Percentiles rank a stretch among this genome's conserved stretches.
Evolutionary conservation across 164 flowering plant species (phyloP).

Genomic region (Vitis rupestris): DNA sequence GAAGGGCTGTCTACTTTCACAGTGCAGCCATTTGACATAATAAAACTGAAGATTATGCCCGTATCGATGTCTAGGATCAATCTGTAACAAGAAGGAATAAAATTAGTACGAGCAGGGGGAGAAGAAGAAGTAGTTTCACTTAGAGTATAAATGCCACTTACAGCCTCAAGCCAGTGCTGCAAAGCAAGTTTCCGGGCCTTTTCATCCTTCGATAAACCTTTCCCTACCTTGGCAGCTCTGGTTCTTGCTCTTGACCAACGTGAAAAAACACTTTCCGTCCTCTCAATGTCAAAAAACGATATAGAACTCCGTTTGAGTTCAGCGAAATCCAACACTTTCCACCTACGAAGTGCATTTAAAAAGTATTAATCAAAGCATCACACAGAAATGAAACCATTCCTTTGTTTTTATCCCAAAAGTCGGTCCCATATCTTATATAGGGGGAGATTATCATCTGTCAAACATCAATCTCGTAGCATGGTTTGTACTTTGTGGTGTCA

Average conservation of each 20-base stretch:
- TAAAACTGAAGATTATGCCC: slow-evolving; percentile 94
- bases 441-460: too few species aligned
- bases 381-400: background rate
- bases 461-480: too few species aligned
- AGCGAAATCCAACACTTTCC: slow-evolving; percentile 83
- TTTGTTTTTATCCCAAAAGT: background rate
- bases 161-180: slow-evolving; percentile 99
- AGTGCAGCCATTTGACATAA: slow-evolving; percentile 79
- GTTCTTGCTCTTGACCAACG: slow-evolving; percentile 91
- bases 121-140: background rate
- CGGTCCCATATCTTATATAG: too few species aligned
- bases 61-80: slow-evolving; percentile 96
- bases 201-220: slow-evolving; percentile 87
- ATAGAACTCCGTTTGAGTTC: slow-evolving; percentile 81
- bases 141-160: slow-evolving; percentile 27
- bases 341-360: slow-evolving; percentile 33
- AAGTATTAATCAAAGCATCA: background rate
- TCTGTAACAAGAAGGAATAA: slow-evolving; percentile 40
- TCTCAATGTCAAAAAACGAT: slow-evolving; percentile 80
- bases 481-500: too few species aligned
- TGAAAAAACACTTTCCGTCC: slow-evolving; percentile 73
- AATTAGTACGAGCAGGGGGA: background rate
- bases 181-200: slow-evolving; percentile 90
- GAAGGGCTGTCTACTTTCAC: slow-evolving; percentile 82
- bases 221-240: slow-evolving; percentile 95